Conservation (phyloP, 257 asterid species). For the Thymus quinquecostatus region DNA sequence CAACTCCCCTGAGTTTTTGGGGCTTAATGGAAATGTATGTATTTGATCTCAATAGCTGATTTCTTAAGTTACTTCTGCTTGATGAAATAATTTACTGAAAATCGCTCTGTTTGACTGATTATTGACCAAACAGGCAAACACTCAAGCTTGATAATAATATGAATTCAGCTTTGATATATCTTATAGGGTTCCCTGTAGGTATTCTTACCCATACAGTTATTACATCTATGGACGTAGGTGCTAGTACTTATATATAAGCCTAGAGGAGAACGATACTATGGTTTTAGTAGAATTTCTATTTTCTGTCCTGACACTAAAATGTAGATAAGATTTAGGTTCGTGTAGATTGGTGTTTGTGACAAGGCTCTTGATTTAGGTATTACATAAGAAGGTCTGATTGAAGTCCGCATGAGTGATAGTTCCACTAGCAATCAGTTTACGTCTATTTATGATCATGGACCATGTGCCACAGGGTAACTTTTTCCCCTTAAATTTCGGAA, state of each 20-base stretch:
- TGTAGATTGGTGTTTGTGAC: conserved; percentile 2
- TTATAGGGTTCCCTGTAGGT: not conserved
- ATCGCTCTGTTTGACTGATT: not conserved
- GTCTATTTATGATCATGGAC: not conserved
- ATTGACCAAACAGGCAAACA: not conserved
- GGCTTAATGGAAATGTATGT: conserved; percentile 85
- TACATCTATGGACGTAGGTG: not conserved
- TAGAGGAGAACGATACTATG: not conserved
- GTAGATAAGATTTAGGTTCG: not conserved
- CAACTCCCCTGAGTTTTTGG: conserved; percentile 85
- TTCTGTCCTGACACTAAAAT: not conserved
- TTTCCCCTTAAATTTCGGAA: not conserved
- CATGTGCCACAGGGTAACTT: not conserved
- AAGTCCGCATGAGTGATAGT: not conserved
- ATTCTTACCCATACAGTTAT: not conserved
- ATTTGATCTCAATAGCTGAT: conserved; percentile 18
- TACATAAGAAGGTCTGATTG: not conserved
- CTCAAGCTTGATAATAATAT: not conserved
- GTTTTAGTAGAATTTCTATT: not conserved
- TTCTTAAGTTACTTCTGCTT: not conserved
- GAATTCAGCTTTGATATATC: not conserved
- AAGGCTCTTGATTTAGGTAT: not conserved
- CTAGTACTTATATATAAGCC: not conserved
- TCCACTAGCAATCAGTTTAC: conserved; percentile 19
- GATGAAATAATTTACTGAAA: not conserved